Conservation (phyloP, 345 rosid genomes). For the Pistacia vera region DNA sequence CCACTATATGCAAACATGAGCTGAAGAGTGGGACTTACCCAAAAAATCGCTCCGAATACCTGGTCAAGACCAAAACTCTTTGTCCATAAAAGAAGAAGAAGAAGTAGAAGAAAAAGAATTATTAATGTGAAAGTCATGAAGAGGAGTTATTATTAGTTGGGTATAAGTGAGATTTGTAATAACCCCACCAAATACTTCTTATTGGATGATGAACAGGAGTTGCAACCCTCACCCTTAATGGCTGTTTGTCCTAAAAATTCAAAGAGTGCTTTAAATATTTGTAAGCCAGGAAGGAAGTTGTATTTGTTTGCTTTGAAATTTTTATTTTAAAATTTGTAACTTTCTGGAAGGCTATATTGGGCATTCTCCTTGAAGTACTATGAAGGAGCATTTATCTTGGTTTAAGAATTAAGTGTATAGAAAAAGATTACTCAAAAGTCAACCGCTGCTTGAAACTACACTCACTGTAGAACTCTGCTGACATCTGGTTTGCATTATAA, state of each 20-base stretch:
- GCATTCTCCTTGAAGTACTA: background rate
- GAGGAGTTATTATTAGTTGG: background rate
- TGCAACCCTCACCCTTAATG: background rate
- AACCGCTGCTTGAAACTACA: background rate
- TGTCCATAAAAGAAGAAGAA: too few relatives aligned
- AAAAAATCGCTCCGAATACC: background rate
- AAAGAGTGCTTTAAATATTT: background rate
- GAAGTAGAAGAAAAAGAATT: too few relatives aligned
- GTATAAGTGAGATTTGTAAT: background rate
- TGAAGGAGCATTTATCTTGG: background rate
- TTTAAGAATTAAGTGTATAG: too few relatives aligned
- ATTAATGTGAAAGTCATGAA: background rate
- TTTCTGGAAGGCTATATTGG: background rate
- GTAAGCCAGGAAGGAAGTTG: background rate
- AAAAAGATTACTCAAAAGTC: too few relatives aligned
- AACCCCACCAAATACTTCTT: background rate
- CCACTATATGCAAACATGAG: background rate
- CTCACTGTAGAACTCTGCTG: background rate
- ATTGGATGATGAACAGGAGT: background rate
- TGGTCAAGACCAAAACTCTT: background rate
- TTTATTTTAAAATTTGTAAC: background rate
- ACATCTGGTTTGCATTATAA: background rate
- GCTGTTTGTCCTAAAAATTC: background rate
- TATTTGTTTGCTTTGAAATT: background rate
- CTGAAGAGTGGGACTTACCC: background rate